phyloP scores from a whole-genome alignment of 1,284 basidiomycete genomes.

The Cryptococcus neoformans region DNA sequence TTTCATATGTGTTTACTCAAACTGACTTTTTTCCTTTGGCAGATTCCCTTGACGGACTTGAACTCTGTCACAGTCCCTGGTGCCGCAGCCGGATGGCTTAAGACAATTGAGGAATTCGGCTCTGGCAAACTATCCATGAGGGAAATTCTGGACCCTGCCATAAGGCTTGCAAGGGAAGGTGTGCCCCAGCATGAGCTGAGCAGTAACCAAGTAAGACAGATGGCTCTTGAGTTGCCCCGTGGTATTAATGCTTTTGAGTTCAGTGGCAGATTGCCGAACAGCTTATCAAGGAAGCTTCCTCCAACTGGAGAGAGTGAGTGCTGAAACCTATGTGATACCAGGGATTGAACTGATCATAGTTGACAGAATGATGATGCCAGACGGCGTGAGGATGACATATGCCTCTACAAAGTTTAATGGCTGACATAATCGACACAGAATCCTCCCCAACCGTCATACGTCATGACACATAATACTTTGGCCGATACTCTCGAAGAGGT shows the following conservation, averaged over 20 bases:
- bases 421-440: neutral
- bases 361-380: slow-evolving; percentile 44
- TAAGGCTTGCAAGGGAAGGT: slow-evolving; percentile 79
- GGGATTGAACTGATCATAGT: neutral
- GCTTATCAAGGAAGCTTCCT: slow-evolving; percentile 74
- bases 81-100: slow-evolving; percentile 88
- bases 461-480: slow-evolving; percentile 73
- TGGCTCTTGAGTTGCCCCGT: neutral
- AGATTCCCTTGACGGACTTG: slow-evolving; percentile 69
- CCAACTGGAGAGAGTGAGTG: slow-evolving; percentile 61
- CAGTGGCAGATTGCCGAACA: slow-evolving; percentile 74
- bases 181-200: slow-evolving; percentile 64
- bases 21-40: neutral
- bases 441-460: slow-evolving; percentile 61
- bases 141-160: slow-evolving; percentile 85
- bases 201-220: slow-evolving; percentile 10
- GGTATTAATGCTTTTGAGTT: neutral
- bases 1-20: neutral
- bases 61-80: slow-evolving; percentile 94
- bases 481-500: slow-evolving; percentile 79
- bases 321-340: neutral
- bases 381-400: slow-evolving; percentile 26
- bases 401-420: neutral
- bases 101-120: slow-evolving; percentile 78
- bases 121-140: slow-evolving; percentile 71